Evolutionary conservation across 2,329 filamentous ascomycete genomes (phyloP).

Genomic region (Cercospora citrullina): DNA sequence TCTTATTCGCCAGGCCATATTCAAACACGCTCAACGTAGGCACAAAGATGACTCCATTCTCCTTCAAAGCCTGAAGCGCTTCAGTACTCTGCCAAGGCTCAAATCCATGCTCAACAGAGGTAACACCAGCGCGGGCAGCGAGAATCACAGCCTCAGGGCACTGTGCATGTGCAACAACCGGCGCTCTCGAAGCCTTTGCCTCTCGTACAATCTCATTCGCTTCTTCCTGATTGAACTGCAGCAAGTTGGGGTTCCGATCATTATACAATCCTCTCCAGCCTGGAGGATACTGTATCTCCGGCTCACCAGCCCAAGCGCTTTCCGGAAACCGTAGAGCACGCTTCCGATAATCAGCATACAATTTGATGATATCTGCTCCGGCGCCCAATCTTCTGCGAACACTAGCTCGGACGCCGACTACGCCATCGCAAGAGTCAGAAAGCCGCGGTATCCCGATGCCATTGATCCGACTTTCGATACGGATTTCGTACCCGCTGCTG

Average conservation of each 20-base stretch:
- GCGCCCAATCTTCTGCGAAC: slow-evolving; percentile 37
- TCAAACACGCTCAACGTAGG: slow-evolving; percentile 55
- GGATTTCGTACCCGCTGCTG: slow-evolving; percentile 52
- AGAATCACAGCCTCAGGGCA: slow-evolving; percentile 35
- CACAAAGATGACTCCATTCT: slow-evolving; percentile 52
- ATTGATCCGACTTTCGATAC: slow-evolving; percentile 46
- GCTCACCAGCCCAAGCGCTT: slow-evolving; percentile 32
- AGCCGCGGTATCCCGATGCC: slow-evolving; percentile 28
- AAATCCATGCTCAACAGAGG: slow-evolving; percentile 38
- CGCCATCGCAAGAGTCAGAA: slow-evolving; percentile 47
- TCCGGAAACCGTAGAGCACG: slow-evolving; percentile 34
- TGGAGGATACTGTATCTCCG: slow-evolving; percentile 30
- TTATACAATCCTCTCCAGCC: slow-evolving; percentile 18
- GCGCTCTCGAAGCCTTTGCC: slow-evolving; percentile 30
- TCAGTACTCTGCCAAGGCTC: slow-evolving; percentile 40
- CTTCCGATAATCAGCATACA: slow-evolving; percentile 39
- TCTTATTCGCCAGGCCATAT: slow-evolving; percentile 10
- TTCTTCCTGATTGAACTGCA: slow-evolving; percentile 33
- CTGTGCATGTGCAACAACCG: slow-evolving; percentile 37
- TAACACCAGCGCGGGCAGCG: slow-evolving; percentile 37
- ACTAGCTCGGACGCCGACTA: slow-evolving; percentile 43
- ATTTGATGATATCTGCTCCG: slow-evolving; percentile 39
- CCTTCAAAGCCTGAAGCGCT: slow-evolving; percentile 48
- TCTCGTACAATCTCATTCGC: slow-evolving; percentile 38
- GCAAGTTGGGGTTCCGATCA: slow-evolving; percentile 32